Conservation (phyloP, 2,329 filamentous ascomycete species). For the Penicillium aurantiogriseum region DNA sequence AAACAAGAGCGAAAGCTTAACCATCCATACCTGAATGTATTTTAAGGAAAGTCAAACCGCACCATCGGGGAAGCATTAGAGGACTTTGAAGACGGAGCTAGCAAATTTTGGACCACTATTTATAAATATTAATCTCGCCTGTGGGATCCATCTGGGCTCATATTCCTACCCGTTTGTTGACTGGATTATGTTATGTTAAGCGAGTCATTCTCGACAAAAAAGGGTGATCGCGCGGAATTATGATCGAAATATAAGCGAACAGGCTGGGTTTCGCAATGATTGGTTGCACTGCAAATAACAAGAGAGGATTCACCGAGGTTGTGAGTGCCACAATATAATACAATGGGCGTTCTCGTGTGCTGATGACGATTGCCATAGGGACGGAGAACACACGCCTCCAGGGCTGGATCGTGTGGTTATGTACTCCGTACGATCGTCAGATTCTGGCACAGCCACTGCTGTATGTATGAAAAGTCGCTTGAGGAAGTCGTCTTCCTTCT, state of each 20-base stretch:
- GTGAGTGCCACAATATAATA: neutral
- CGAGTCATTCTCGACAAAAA: neutral
- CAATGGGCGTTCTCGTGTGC: neutral
- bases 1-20: neutral
- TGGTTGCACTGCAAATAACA: neutral
- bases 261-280: neutral
- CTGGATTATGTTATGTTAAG: neutral
- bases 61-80: neutral
- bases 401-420: constrained; percentile 6
- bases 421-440: neutral
- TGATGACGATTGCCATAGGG: no score
- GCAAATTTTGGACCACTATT: neutral
- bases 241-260: neutral
- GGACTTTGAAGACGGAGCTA: neutral
- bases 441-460: constrained; percentile 9
- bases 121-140: neutral
- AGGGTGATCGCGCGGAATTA: neutral
- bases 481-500: constrained; percentile 1
- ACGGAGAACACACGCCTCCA: constrained; percentile 3
- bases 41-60: neutral
- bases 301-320: neutral
- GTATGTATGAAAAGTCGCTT: constrained; percentile 2
- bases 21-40: neutral
- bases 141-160: no score
- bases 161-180: neutral